Evolutionary conservation across 352 stramenopile genomes (phyloP).

Genomic region (Phytophthora ramorum): DNA sequence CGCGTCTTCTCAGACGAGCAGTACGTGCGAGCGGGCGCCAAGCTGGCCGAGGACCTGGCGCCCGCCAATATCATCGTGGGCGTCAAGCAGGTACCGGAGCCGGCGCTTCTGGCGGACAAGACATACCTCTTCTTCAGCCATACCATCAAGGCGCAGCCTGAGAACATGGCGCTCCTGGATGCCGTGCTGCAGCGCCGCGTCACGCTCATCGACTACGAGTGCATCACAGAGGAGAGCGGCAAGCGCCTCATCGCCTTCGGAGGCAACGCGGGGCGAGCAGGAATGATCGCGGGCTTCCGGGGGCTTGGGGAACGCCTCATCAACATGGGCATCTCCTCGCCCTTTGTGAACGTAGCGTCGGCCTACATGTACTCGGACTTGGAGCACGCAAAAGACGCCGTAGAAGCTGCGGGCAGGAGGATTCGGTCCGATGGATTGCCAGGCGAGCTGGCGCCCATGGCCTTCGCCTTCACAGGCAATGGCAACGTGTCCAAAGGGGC

Average conservation of each 20-base stretch:
- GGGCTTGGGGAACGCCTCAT: conserved; percentile 94
- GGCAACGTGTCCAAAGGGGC: conserved; percentile 95
- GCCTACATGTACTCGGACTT: conserved; percentile 96
- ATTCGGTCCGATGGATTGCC: conserved; percentile 89
- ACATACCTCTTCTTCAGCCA: conserved; percentile 98
- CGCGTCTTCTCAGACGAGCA: conserved; percentile 95
- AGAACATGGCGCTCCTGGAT: conserved; percentile 96
- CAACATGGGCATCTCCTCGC: conserved; percentile 92
- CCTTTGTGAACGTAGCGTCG: conserved; percentile 94
- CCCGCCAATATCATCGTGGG: conserved; percentile 93
- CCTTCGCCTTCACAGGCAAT: conserved; percentile 94
- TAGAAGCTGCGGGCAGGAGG: conserved; percentile 81
- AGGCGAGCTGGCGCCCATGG: conserved; percentile 79
- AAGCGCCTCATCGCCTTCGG: conserved; percentile 95
- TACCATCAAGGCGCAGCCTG: conserved; percentile 96
- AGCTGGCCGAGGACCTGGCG: conserved; percentile 90
- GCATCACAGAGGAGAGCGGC: conserved; percentile 90
- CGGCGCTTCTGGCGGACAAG: conserved; percentile 89
- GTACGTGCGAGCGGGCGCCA: conserved; percentile 91
- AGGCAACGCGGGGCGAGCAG: conserved; percentile 93
- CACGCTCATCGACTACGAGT: conserved; percentile 97
- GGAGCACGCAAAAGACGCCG: conserved; percentile 85
- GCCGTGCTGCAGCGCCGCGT: conserved; percentile 92
- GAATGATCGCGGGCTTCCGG: conserved; percentile 95
- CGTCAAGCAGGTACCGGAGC: conserved; percentile 94